Conservation (phyloP, 2,329 filamentous ascomycete genomes). For the Penicillium sclerotigenum region DNA sequence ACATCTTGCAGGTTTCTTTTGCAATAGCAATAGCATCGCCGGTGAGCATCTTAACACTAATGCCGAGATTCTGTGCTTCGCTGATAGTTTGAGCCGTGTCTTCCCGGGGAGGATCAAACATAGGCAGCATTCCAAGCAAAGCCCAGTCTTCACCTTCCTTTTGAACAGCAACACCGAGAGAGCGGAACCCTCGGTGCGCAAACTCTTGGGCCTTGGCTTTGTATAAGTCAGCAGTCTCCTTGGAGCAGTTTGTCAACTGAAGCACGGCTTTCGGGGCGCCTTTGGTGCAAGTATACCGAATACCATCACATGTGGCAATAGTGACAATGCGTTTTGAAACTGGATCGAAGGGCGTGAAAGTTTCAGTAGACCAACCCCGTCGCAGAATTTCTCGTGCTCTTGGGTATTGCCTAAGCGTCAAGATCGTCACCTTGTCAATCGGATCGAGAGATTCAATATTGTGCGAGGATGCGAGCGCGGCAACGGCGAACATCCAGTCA, state of each 20-base stretch:
- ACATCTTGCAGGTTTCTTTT: conserved; percentile 79
- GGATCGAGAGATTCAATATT: conserved; percentile 75
- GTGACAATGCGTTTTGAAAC: conserved; percentile 77
- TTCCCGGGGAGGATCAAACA: conserved; percentile 77
- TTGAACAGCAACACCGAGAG: conserved; percentile 73
- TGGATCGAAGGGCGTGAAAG: conserved; percentile 68
- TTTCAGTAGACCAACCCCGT: conserved; percentile 71
- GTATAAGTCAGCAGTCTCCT: conserved; percentile 63
- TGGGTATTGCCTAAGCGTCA: conserved; percentile 70
- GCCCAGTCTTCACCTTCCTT: conserved; percentile 72
- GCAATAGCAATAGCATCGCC: conserved; percentile 77
- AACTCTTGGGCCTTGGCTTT: conserved; percentile 71
- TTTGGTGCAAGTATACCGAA: conserved; percentile 71
- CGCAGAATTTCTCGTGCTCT: conserved; percentile 71
- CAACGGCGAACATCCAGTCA: conserved; percentile 81
- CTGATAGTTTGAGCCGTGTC: conserved; percentile 75
- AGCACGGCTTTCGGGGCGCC: conserved; percentile 74
- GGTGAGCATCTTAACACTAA: conserved; percentile 77
- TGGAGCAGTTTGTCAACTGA: conserved; percentile 63
- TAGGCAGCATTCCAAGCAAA: conserved; percentile 71
- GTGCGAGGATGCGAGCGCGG: conserved; percentile 72
- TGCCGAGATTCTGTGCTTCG: conserved; percentile 71
- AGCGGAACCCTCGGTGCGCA: conserved; percentile 73
- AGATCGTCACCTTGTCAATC: conserved; percentile 75
- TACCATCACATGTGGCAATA: conserved; percentile 64